Base-by-base conservation (phyloP, 306 rosid species). In the Quillaja saponaria region DNA sequence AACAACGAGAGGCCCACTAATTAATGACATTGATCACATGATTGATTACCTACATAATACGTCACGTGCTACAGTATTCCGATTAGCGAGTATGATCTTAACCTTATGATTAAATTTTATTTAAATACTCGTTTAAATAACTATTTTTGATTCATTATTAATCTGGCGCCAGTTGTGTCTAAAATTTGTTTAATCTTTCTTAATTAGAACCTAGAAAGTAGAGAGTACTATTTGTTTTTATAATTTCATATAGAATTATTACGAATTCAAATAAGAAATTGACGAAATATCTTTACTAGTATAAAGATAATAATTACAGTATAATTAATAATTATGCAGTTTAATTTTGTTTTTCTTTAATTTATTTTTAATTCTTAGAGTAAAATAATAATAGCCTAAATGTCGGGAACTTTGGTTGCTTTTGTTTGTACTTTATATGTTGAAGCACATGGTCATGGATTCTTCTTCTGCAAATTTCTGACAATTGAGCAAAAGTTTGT, bases 151-250 rank as follows among this genome's bases (percentile, higher is more conserved):
- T 73, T 42, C 54, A 67, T 68, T 71, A n/a, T n/a, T 69, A 65
- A 69, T 53, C 39, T 11, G 49, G 67, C 49, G 85, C 82, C 87
- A 83, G 81, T 79, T 79, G 67, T 78, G 81, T 71, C 85, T 83
- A 81, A 71, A 41, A 25, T 59, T 74, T 68, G 3, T 68, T 73
- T 66, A 76, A 64, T 58, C 68, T 66, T 56, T 77, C 40, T 69
- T 67, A 21, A n/a, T n/a, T n/a, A n/a, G n/a, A n/a, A 40, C 13
- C 58, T 12, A 5, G 10, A 10, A 18, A 4, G 13, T 6, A 53
- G 58, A 16, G 45, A 15, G 46, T 15, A 61, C 14, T 57, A 6
- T 3, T 3, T 18, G 5, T 21, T 58, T 2, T 25, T 9, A 51
- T 52, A 13, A 13, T 13, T 8, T 21, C 16, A 40, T n/a, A n/a